A percentile compares a stretch with the other conserved stretches of the same genome.
Conservation (phyloP, 352 stramenopile genomes). For the Blastocystis sp. region DNA sequence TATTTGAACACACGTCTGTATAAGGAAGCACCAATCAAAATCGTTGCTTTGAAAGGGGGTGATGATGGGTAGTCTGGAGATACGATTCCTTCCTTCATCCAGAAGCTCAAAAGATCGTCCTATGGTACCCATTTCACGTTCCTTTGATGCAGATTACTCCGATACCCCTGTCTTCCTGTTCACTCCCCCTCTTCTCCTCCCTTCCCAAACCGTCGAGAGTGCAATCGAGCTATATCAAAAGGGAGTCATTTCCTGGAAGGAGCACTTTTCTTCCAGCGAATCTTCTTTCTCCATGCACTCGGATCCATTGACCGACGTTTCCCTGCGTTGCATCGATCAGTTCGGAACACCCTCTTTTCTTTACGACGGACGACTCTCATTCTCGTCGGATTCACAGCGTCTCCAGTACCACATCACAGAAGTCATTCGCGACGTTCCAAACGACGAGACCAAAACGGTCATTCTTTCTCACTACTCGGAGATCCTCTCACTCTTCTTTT, state of each 20-base stretch:
- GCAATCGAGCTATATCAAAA: background rate
- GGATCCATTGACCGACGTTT: background rate
- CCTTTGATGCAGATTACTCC: background rate
- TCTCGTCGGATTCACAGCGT: background rate
- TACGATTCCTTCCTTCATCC: background rate
- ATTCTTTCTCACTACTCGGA: background rate
- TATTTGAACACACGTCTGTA: too few species aligned
- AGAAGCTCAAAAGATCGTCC: too few species aligned
- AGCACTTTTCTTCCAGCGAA: background rate
- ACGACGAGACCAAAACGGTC: background rate
- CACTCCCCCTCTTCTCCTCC: background rate
- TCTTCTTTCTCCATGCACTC: background rate
- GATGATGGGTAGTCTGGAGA: too few species aligned
- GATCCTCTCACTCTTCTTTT: background rate
- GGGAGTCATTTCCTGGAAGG: background rate
- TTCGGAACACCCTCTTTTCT: background rate
- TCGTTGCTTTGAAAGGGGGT: background rate
- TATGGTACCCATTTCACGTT: too few species aligned
- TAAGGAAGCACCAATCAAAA: too few species aligned
- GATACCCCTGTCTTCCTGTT: background rate
- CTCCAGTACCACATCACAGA: background rate
- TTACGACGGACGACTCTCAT: background rate
- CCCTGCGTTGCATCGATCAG: background rate
- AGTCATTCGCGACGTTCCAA: background rate
- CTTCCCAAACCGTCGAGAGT: background rate